phyloP scores from a whole-genome alignment of 1,284 basidiomycete genomes.

The Apiotrichum gamsii region DNA sequence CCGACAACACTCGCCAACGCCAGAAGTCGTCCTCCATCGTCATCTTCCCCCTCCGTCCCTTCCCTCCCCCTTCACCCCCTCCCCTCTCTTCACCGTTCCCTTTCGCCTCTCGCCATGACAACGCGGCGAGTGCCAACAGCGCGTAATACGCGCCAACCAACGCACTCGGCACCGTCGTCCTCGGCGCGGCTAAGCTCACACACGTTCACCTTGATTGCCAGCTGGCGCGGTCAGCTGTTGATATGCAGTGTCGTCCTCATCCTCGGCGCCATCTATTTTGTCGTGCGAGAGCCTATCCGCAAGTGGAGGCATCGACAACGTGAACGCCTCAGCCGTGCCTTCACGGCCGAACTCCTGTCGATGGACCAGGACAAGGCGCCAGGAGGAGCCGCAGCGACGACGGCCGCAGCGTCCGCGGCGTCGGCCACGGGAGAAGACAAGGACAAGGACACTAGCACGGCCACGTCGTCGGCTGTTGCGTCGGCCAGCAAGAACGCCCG shows the following conservation, averaged over 20 bases:
- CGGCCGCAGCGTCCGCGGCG: too few relatives aligned
- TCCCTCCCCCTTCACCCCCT: background rate
- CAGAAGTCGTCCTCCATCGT: background rate
- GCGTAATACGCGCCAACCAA: background rate
- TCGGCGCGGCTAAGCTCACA: conserved; percentile 24
- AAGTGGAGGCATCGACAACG: conserved; percentile 21
- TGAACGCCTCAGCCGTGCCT: conserved; percentile 24
- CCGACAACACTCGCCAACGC: too few relatives aligned
- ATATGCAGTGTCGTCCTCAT: conserved; percentile 38
- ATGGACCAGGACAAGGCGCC: conserved; percentile 2
- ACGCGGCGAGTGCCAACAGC: conserved; percentile 1
- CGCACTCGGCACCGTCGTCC: background rate
- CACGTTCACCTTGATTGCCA: conserved; percentile 38
- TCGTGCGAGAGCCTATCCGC: conserved; percentile 30
- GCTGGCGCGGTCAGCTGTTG: conserved; percentile 44
- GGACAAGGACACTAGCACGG: conserved; percentile 8
- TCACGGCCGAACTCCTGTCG: conserved; percentile 31
- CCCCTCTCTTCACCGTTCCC: background rate
- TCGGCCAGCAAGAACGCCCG: conserved; percentile 14
- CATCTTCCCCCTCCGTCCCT: background rate
- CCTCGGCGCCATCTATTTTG: conserved; percentile 39
- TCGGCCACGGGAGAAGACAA: too few relatives aligned
- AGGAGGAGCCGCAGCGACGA: background rate
- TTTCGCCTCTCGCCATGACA: conserved; percentile 2
- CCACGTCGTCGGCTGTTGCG: conserved; percentile 5